Evolutionary conservation across 2,329 filamentous ascomycete species (phyloP).

Genomic region (Bimuria novae-zelandiae): DNA sequence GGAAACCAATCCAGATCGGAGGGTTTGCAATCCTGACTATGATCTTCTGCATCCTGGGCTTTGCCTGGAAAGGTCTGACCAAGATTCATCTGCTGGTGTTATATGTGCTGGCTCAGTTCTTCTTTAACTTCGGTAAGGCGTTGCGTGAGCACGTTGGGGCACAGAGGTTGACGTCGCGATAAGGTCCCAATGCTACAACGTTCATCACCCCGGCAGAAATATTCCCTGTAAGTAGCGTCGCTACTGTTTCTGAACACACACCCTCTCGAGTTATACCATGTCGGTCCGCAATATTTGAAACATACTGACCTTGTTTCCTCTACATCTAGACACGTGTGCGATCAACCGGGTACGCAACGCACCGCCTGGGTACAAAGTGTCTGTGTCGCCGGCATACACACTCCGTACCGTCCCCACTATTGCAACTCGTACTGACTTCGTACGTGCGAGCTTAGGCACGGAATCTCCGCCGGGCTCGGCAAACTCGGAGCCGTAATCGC

Average conservation of each 20-base stretch:
- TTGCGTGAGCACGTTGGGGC: slow-evolving; percentile 60
- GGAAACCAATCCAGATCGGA: slow-evolving; percentile 75
- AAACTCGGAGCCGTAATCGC: slow-evolving; percentile 57
- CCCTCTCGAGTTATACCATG: no score
- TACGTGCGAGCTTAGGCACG: no score
- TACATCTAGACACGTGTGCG: slow-evolving; percentile 48
- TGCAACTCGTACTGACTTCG: no score
- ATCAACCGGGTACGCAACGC: no score
- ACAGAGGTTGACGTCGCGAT: slow-evolving; percentile 34
- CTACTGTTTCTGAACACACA: no score
- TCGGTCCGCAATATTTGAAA: no score
- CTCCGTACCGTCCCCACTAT: no score
- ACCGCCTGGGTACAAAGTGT: no score
- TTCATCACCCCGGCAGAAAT: slow-evolving; percentile 59
- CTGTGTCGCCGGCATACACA: no score
- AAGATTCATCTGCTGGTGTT: slow-evolving; percentile 50
- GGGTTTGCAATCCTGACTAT: slow-evolving; percentile 55
- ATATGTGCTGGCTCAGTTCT: slow-evolving; percentile 56
- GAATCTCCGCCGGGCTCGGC: slow-evolving; percentile 54
- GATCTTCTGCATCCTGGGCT: slow-evolving; percentile 56
- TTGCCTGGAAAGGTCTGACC: slow-evolving; percentile 52
- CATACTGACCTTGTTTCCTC: not conserved
- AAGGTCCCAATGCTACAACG: slow-evolving; percentile 54
- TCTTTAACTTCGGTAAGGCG: slow-evolving; percentile 56
- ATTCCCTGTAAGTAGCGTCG: slow-evolving; percentile 49